Base-by-base conservation (phyloP, 2,329 filamentous ascomycete species). In the Botryosphaeria dothidea region DNA sequence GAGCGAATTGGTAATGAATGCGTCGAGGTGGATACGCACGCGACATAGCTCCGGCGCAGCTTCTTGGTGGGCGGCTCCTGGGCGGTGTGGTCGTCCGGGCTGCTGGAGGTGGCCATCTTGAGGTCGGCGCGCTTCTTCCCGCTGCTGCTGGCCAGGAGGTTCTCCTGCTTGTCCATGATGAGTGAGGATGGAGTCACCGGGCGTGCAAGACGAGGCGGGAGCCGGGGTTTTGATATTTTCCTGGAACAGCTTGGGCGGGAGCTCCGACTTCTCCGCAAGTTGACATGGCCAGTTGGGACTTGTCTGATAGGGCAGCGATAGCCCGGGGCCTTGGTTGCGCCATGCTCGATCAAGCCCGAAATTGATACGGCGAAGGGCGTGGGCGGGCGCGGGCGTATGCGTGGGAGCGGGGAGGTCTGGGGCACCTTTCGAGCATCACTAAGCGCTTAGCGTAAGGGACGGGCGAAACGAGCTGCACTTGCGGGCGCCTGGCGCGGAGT, bases 281-380 rank as follows among this genome's bases (percentile, higher is more conserved):
- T 31, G 3, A 23, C 41, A 9, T 11, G 38, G n/a, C 9, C 17
- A n/a, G 43, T 25, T 25, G 58, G 27, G 19, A 4, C n/a, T 9
- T 15, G 15, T 45, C 9, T 63, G 61, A 63, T 63, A 63, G 61
- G 61, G 61, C 61, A 45, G 61, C 61, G 61, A 63, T 63, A 63
- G 61, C 60, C 57, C 56, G 41, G 56, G 25, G 34, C 11, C 52
- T 21, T 61, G 57, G 60, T 27, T 49, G 58, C 31, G 58, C 45
- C 43, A 36, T 51, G 46, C 60, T 48, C 43, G 56, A 9, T 34
- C 31, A 11, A 34, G 25, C 56, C 56, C 56, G 56, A 60, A 60
- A 60, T 60, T 60, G 56, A 60, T 60, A 60, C 56, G 56, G 54
- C 46, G 13, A 19, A 6, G 27, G 49, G n/a, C 38, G 56, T 21